Evolutionary conservation across 2,329 filamentous ascomycete species (phyloP).

Genomic region (Lecanicillium sp.): DNA sequence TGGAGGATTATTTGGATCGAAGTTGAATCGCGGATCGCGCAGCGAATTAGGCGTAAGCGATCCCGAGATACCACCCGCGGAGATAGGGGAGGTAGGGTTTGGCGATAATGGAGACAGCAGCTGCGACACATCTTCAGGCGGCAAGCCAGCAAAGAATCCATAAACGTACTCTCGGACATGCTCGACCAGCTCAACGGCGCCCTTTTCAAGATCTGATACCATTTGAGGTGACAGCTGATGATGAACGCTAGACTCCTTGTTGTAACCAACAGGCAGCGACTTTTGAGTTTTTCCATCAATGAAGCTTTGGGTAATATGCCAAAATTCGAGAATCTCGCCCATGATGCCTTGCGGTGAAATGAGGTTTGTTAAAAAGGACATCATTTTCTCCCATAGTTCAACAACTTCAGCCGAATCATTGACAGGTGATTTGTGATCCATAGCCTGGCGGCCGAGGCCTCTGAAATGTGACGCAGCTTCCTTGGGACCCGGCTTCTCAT

Average conservation of each 20-base stretch:
- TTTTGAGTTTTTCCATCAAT: constrained; percentile 78
- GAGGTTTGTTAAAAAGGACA: constrained; percentile 63
- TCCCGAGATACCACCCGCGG: constrained; percentile 22
- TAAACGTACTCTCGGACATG: constrained; percentile 72
- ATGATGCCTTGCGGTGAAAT: constrained; percentile 74
- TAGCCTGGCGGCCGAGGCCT: constrained; percentile 58
- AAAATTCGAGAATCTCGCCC: constrained; percentile 86
- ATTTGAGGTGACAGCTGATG: constrained; percentile 70
- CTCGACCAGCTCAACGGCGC: constrained; percentile 72
- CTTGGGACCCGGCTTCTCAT: constrained; percentile 61
- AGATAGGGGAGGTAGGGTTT: constrained; percentile 49
- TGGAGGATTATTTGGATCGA: constrained; percentile 70
- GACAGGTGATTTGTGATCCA: constrained; percentile 51
- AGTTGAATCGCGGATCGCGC: constrained; percentile 67
- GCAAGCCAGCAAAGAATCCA: constrained; percentile 78
- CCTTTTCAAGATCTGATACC: constrained; percentile 64
- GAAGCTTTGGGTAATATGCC: constrained; percentile 86
- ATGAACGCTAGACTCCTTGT: constrained; percentile 72
- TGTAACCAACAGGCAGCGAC: constrained; percentile 69
- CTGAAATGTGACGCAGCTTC: constrained; percentile 68
- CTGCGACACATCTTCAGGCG: constrained; percentile 82
- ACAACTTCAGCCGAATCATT: constrained; percentile 76
- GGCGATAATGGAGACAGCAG: constrained; percentile 73
- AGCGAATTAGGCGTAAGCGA: constrained; percentile 45
- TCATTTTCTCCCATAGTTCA: constrained; percentile 87